Base-by-base conservation (phyloP, 1,139 yeast species). In the Yamadazyma membranifaciens region DNA sequence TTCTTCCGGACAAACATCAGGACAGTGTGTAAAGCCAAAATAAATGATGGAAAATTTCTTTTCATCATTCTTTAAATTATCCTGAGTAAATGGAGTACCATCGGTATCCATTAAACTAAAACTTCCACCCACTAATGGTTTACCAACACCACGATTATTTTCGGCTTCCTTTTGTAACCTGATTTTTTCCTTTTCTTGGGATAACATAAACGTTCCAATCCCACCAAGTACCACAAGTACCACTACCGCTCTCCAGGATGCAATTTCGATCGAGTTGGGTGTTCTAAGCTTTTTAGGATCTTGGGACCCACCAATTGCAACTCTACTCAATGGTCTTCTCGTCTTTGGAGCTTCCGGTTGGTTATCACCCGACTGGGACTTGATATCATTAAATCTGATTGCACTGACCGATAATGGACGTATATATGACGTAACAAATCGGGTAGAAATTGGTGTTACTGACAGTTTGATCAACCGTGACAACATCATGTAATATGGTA, bases 1-100 rank as follows among this genome's bases (percentile, higher is more conserved):
- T 62, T 92, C 98, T 59, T 92, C 98, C 9, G 98, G 98, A 63
- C 98, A 92, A 39, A 92, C 89, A 63, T 92, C 98, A 6, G 98
- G 98, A 65, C 98, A 92, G 65, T 89, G 91, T 4, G 96, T 86
- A 68, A 92, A 92, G 0, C 98, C 98, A 65, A 92, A 92, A 63
- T 92, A 92, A 13, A 92, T 62, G 40, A 92, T 70, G 10, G 89
- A 78, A 61, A 87, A 92, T 60, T 79, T 81, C 48, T 65, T 67
- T 2, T 63, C 47, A 42, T 66, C 62, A 24, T 56, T 54, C 48
- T 77, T 67, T 57, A 92, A 69, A 54, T 91, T 78, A 44, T 86
- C 71, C 25, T 88, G 80, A 1, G 97, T 87, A 60, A 91, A 92
- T 14, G 62, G 65, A 17, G 83, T 66, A 31, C 91, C 89, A 38